Conservation (phyloP, 345 rosid genomes). For the Geranium brycei region DNA sequence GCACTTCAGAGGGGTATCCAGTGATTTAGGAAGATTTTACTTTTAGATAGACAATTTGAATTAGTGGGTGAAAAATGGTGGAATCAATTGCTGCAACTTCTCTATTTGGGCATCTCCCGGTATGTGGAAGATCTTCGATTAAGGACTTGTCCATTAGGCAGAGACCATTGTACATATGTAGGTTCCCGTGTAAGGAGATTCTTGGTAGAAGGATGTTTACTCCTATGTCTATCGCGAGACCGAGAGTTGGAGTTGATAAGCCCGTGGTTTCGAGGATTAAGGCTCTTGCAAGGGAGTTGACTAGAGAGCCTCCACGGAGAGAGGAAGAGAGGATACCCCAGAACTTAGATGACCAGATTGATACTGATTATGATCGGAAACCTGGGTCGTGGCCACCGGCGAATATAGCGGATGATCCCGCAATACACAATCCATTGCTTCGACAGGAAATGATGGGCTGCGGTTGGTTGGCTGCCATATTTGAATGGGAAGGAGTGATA, state of each 20-base stretch:
- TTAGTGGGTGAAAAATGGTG: constrained; percentile 35
- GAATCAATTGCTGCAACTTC: constrained; percentile 62
- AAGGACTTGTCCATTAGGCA: constrained; percentile 27
- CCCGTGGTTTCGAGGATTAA: constrained; percentile 21
- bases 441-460: constrained; percentile 96
- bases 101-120: constrained; percentile 38
- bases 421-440: constrained; percentile 72
- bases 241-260: constrained; percentile 19
- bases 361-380: constrained; percentile 31
- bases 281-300: constrained; percentile 61
- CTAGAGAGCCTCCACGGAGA: constrained; percentile 54
- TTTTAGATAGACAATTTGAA: constrained; percentile 9
- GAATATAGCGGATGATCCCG: constrained; percentile 74
- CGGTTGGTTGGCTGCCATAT: constrained; percentile 94
- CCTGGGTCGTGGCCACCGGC: constrained; percentile 74
- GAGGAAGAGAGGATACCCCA: constrained; percentile 37
- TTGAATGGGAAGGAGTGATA: constrained; percentile 94
- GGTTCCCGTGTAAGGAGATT: constrained; percentile 21
- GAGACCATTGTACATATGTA: constrained; percentile 20
- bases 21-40: neutral
- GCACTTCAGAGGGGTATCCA: neutral
- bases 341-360: constrained; percentile 35
- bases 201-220: constrained; percentile 23
- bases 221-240: constrained; percentile 13
- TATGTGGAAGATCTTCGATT: constrained; percentile 24